Evolutionary conservation across 345 rosid species (phyloP), one percentile per base, ranked within the genome.

Genomic region (Camelina hispida): DNA sequence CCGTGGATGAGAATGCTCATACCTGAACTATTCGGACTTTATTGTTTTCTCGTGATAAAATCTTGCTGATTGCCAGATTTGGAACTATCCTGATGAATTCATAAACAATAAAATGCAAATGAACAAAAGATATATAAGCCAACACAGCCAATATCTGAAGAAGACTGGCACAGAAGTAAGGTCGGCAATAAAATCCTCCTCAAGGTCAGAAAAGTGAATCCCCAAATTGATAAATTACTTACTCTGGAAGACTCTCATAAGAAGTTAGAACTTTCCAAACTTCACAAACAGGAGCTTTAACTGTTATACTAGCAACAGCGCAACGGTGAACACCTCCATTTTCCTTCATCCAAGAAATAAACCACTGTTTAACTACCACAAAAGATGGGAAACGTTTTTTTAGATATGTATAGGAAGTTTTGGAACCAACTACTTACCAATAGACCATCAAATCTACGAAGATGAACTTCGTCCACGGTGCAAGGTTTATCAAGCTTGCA

Each of bases 221-320:
- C 16, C 12, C 5, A 5, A 10, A 54, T 22, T 74, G 66, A 74
- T 12, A 9, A 20, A 30, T 20, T 66, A 69, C 87, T 76, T 85
- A 94, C 99, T 94, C 99, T 18, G 99, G 96, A 80, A 91, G 97
- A 79, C 88, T 94, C 83, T 91, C 96, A 69, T 94, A 94, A 78
- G 91, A 83, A 58, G 97, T 91, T 78, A 94, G 80, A 77, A 91
- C 86, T 74, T 87, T 91, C 99, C 99, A 94, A 63, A 94, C 97
- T 81, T 91, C 95, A 58, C 84, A 88, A 77, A 89, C 93, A 69
- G 93, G 84, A 81, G 99, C 96, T 85, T 90, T 94, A n/a, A 94
- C 97, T 25, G 97, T 94, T 68, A 94, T 91, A 86, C 96, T 94
- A 71, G 95, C 99, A 66, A 88, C 66, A 68, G 89, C 98, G 53